Evolutionary conservation across 192 early-diverging fungal genomes (phyloP).

Genomic region (Backusella sp.): DNA sequence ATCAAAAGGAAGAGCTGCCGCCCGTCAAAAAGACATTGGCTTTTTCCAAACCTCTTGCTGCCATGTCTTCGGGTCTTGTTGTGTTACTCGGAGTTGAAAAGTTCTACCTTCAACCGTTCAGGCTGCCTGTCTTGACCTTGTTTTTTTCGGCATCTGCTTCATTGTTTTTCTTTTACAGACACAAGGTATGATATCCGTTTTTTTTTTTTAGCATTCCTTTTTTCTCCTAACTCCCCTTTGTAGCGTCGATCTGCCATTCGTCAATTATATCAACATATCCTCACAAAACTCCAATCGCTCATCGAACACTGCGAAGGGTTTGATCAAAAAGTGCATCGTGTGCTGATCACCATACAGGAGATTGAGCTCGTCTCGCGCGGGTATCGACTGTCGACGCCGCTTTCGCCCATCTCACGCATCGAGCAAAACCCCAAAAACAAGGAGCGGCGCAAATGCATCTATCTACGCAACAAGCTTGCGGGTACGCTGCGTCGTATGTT

Average conservation of each 20-base stretch:
- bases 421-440: constrained; percentile 48
- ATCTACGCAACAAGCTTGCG: constrained; percentile 45
- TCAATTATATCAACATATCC: constrained; percentile 39
- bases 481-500: constrained; percentile 42
- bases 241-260: constrained; percentile 46
- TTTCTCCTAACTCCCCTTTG: no score
- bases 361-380: constrained; percentile 64
- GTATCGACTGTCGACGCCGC: constrained; percentile 56
- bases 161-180: constrained; percentile 39
- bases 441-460: constrained; percentile 42
- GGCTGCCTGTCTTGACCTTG: constrained; percentile 13
- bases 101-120: neutral
- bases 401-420: constrained; percentile 61
- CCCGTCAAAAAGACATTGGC: neutral
- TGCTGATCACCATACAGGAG: constrained; percentile 58
- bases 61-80: constrained; percentile 4
- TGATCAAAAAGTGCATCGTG: constrained; percentile 50
- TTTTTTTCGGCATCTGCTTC: constrained; percentile 24
- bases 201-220: no score
- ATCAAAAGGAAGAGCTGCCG: constrained; percentile 11
- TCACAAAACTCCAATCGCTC: constrained; percentile 40
- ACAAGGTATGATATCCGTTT: constrained; percentile 28
- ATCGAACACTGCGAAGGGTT: constrained; percentile 46
- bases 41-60: neutral
- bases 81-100: constrained; percentile 24